Base-by-base conservation (phyloP, 331 rosid species). In the Dryas integrifolia region DNA sequence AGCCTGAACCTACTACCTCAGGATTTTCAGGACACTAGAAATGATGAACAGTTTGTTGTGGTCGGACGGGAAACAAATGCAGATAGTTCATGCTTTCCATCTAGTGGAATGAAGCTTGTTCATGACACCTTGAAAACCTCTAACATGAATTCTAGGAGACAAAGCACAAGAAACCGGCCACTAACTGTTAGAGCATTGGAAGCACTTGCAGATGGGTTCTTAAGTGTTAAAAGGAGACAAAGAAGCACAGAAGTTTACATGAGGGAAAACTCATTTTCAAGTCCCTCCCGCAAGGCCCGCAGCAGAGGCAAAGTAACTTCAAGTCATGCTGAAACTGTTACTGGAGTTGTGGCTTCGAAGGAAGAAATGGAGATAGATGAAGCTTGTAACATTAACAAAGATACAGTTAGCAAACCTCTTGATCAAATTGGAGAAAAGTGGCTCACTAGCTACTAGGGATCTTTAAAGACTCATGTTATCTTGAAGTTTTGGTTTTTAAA, bases 91-190 rank as follows among this genome's bases (percentile, higher is more conserved):
- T 65, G 74, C 68, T 49, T 67, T 52, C 62, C 78, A 52, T 60
- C 67, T 52, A 51, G 51, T 43, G 65, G 64, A 38, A 67, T 66
- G 46, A 58, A 77, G 81, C 67, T 61, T 41, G 67, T 64, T 65
- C 72, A 69, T 2, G 74, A 79, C 48, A 18, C 85, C 62, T 44
- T 59, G 74, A 66, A 45, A 65, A 61, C 74, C 69, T 69, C 82
- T 61, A 65, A 40, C 67, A 61, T 58, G 63, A 80, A 40, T 58
- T 65, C 73, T 15, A 79, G 86, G 82, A 87, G 90, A 83, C 90
- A 87, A 60, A 81, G 96, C 89, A 89, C 89, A 12, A 84, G 96
- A 75, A 88, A 82, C 44, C 88, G 92, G 70, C 93, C 93, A 1
- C 84, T 85, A 81, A 92, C 93, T 1, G 43, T 80, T 70, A 86